These are phyloP conservation scores for Casuarina equisetifolia DNA, from an alignment of 306 rosid species.

Conservation along the genomic window DNA sequence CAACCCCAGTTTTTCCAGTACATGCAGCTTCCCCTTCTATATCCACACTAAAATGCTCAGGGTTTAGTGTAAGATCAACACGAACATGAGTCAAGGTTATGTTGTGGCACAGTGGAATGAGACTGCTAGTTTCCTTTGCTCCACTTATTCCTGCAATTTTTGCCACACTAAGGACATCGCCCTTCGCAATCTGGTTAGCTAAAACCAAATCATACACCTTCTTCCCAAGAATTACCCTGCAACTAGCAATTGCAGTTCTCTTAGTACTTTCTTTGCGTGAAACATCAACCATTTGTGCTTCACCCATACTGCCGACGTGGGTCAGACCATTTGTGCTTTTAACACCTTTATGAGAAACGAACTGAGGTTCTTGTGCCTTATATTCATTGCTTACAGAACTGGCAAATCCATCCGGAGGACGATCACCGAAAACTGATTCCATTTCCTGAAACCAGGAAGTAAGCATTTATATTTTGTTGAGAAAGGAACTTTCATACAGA, in stretches of 20 bases:
- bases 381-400: constrained; percentile 36
- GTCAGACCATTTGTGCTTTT: constrained; percentile 48
- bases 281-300: constrained; percentile 95
- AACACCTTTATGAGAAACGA: constrained; percentile 22
- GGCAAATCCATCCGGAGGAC: constrained; percentile 44
- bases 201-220: constrained; percentile 77
- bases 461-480: not conserved
- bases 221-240: constrained; percentile 89
- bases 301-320: constrained; percentile 66
- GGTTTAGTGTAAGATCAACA: constrained; percentile 63
- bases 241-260: constrained; percentile 68
- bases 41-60: constrained; percentile 56
- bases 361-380: constrained; percentile 32
- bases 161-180: constrained; percentile 85
- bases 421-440: constrained; percentile 74
- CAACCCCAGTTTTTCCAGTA: constrained; percentile 67
- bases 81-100: constrained; percentile 63
- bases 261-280: constrained; percentile 66
- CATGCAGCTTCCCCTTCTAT: constrained; percentile 80
- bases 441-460: constrained; percentile 60
- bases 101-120: constrained; percentile 86
- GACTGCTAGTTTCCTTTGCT: constrained; percentile 79
- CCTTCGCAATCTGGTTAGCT: constrained; percentile 68
- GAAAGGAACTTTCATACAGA: not conserved
- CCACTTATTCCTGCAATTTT: constrained; percentile 89